Conservation (phyloP, 179 eudicot genomes). For the Sideroxylon spinosum region DNA sequence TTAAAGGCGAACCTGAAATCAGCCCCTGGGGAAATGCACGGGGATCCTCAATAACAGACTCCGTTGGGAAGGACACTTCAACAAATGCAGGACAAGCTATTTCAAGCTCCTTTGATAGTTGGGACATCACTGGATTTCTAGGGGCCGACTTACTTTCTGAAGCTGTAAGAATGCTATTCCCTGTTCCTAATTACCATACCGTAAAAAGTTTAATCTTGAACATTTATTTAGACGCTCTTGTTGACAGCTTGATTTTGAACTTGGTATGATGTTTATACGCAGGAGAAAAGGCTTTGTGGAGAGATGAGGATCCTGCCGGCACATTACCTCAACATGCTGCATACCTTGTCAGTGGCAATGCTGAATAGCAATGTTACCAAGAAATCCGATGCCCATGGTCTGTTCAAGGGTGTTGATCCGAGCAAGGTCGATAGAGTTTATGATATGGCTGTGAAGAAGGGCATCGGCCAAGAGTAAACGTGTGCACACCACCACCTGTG, state of each 20-base stretch:
- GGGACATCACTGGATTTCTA: conserved; percentile 74
- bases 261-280: conserved; percentile 10
- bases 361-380: conserved; percentile 58
- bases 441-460: conserved; percentile 82
- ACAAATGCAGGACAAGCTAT: conserved; percentile 30
- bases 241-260: background rate
- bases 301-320: conserved; percentile 81
- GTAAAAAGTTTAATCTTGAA: background rate
- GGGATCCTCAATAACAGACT: conserved; percentile 30
- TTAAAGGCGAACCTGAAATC: conserved; percentile 28
- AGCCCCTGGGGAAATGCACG: conserved; percentile 28
- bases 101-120: conserved; percentile 45
- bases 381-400: conserved; percentile 67
- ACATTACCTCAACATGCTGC: conserved; percentile 73
- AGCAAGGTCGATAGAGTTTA: conserved; percentile 79
- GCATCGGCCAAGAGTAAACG: conserved; percentile 47
- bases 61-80: conserved; percentile 47
- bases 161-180: conserved; percentile 44
- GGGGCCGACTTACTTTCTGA: conserved; percentile 90
- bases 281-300: conserved; percentile 81
- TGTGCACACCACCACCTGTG: no score
- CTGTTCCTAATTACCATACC: background rate
- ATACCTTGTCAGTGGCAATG: conserved; percentile 58
- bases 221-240: no score
- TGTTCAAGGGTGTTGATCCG: conserved; percentile 62